Evolutionary conservation across 2,329 filamentous ascomycete genomes (phyloP).

Genomic region (Microdochium bolleyi): DNA sequence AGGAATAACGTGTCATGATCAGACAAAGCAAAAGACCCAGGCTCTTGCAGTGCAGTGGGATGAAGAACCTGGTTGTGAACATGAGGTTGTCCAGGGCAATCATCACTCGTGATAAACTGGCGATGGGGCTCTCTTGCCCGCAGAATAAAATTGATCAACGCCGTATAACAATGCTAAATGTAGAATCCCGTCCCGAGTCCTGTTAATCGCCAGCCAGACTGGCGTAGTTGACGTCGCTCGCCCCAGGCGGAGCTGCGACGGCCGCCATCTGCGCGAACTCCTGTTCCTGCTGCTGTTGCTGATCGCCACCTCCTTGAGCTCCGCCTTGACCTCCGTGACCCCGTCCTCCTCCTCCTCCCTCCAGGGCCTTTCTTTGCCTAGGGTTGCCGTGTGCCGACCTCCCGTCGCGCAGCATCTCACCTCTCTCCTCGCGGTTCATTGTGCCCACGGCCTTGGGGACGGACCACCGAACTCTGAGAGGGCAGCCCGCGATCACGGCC

Average conservation of each 20-base stretch:
- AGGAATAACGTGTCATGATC: not conserved
- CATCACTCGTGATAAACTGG: not conserved
- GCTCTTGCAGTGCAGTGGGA: not conserved
- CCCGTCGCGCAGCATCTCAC: conserved; percentile 74
- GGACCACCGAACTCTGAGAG: conserved; percentile 85
- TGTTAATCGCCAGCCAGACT: conserved; percentile 71
- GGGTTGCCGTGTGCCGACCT: conserved; percentile 40
- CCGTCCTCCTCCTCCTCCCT: conserved; percentile 13
- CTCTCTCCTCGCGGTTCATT: conserved; percentile 79
- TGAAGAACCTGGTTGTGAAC: not conserved
- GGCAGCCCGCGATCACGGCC: conserved; percentile 84
- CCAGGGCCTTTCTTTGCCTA: conserved; percentile 19
- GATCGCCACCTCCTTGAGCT: conserved; percentile 13
- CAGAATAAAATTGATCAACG: conserved; percentile 13
- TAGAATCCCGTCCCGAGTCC: conserved; percentile 1
- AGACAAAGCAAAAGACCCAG: not conserved
- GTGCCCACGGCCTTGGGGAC: conserved; percentile 86
- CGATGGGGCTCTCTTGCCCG: no score
- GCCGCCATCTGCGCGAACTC: conserved; percentile 27
- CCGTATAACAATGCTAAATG: conserved; percentile 14
- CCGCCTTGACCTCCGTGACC: conserved; percentile 12
- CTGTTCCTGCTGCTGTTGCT: conserved; percentile 14
- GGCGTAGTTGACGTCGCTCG: conserved; percentile 72
- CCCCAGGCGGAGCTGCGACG: conserved; percentile 73
- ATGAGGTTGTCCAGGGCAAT: not conserved